These are phyloP conservation scores for Tricholoma matsutake DNA, from an alignment of 768 basidiomycete species.

Conservation along the genomic window DNA sequence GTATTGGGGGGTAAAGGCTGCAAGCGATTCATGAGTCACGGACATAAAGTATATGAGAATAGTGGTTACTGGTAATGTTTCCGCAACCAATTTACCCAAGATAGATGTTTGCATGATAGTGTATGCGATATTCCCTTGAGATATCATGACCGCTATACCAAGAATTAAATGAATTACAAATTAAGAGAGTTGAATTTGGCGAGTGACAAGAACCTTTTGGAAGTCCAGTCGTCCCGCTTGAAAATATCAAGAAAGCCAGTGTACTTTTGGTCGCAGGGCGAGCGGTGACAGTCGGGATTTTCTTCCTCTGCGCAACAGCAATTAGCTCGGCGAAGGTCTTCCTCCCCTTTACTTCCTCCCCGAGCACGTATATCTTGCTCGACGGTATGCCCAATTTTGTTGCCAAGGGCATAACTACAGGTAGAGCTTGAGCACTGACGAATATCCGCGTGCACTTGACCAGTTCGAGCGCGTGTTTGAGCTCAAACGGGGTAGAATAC, in stretches of 20 bases:
- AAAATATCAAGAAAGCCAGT: constrained; percentile 21
- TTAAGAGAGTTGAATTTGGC: background rate
- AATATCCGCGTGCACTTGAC: constrained; percentile 52
- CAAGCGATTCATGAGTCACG: background rate
- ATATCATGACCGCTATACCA: constrained; percentile 63
- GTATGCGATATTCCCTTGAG: constrained; percentile 59
- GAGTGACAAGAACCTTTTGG: constrained; percentile 17
- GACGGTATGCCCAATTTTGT: constrained; percentile 32
- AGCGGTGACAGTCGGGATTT: background rate
- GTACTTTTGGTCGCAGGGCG: constrained; percentile 16
- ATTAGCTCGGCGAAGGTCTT: constrained; percentile 43
- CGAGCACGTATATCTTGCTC: constrained; percentile 46
- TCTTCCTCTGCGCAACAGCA: constrained; percentile 23
- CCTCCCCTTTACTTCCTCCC: constrained; percentile 37
- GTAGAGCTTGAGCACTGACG: constrained; percentile 44
- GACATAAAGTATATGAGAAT: background rate
- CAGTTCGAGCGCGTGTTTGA: constrained; percentile 46
- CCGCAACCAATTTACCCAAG: constrained; percentile 22
- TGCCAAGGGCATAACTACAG: constrained; percentile 37
- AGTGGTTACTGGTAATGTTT: constrained; percentile 38
- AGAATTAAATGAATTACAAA: background rate
- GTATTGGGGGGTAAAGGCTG: constrained; percentile 39
- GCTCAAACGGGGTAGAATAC: constrained; percentile 55
- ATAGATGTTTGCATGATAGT: constrained; percentile 39
- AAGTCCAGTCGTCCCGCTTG: constrained; percentile 23